phyloP scores from a whole-genome alignment of 108 stramenopile species.

The Cyclostephanos invisitatus region DNA sequence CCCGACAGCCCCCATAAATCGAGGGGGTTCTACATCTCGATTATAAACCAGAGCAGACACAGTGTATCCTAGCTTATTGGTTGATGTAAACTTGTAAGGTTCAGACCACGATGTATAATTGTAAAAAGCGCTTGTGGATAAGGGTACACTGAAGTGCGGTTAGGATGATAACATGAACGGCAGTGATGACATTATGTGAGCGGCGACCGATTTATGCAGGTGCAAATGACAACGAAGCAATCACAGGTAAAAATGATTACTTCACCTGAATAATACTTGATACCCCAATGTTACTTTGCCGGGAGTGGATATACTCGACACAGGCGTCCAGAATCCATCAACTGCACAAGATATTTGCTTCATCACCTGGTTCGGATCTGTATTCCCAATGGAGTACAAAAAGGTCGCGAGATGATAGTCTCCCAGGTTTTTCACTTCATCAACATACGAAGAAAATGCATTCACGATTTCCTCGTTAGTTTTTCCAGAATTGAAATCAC shows the following conservation, averaged over 20 bases:
- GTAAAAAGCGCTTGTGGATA: slow-evolving; percentile 25
- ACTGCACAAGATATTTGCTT: slow-evolving; percentile 37
- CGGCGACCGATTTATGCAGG: not conserved
- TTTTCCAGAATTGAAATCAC: slow-evolving; percentile 28
- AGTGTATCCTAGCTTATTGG: slow-evolving; percentile 52
- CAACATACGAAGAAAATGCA: slow-evolving; percentile 20
- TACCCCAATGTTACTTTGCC: slow-evolving; percentile 31
- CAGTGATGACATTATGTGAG: not conserved
- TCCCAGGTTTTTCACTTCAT: slow-evolving; percentile 11
- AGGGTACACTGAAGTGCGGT: slow-evolving; percentile 13
- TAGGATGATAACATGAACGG: slow-evolving; percentile 1
- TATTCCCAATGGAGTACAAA: slow-evolving; percentile 31
- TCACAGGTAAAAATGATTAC: not conserved
- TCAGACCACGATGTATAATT: slow-evolving; percentile 62
- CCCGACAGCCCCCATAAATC: slow-evolving; percentile 60
- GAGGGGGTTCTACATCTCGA: slow-evolving; percentile 39
- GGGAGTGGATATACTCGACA: slow-evolving; percentile 6
- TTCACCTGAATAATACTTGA: slow-evolving; percentile 8
- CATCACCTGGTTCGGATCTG: slow-evolving; percentile 14
- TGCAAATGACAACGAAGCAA: not conserved
- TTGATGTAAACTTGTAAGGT: slow-evolving; percentile 55
- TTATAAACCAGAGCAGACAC: slow-evolving; percentile 66
- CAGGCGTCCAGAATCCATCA: slow-evolving; percentile 47
- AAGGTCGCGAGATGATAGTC: slow-evolving; percentile 25
- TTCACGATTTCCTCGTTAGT: slow-evolving; percentile 19